phyloP scores from a whole-genome alignment of 441 rosid species.

The Theobroma grandiflorum region DNA sequence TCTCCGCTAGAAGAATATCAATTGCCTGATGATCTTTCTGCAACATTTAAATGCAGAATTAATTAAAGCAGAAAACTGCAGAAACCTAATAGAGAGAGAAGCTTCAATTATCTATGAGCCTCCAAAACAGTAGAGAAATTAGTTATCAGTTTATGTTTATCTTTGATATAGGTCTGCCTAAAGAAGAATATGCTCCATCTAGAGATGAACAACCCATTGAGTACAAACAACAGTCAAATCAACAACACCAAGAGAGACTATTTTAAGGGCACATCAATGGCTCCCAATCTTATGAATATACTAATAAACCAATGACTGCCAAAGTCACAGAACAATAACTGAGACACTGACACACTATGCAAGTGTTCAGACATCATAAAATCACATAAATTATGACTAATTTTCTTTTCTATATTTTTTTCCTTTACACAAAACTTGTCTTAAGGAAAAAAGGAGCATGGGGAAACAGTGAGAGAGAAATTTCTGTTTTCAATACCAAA shows the following conservation, averaged over 20 bases:
- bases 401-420: no score
- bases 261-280: not conserved
- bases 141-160: not conserved
- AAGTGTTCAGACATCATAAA: not conserved
- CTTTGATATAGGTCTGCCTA: not conserved
- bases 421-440: no score
- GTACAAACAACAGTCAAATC: not conserved
- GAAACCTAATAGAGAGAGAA: not conserved
- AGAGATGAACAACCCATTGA: not conserved
- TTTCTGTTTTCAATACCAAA: no score
- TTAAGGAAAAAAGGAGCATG: no score
- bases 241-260: not conserved
- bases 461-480: no score
- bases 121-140: not conserved
- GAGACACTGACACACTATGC: not conserved
- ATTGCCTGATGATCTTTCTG: slow-evolving; percentile 99
- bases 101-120: not conserved
- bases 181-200: not conserved
- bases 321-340: not conserved
- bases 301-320: not conserved
- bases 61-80: slow-evolving; percentile 21
- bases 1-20: slow-evolving; percentile 97
- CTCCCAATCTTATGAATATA: not conserved
- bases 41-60: slow-evolving; percentile 32
- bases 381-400: not conserved